These are phyloP conservation scores for Curvularia spicifera DNA, from an alignment of 2,329 filamentous ascomycete species.

Conservation along the genomic window DNA sequence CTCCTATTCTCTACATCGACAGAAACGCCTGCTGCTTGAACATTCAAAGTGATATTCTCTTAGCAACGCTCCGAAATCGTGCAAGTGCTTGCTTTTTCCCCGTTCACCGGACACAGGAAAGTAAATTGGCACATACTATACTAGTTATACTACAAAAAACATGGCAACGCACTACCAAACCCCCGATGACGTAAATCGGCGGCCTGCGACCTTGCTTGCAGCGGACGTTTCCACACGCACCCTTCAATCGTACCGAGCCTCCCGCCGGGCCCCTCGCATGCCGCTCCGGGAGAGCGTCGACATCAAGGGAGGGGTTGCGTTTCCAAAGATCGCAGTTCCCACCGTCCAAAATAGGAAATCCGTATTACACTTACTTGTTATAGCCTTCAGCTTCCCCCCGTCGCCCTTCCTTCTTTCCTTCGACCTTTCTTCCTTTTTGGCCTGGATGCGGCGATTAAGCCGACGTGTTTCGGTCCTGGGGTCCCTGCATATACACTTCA, in stretches of 20 bases:
- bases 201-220: neutral
- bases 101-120: neutral
- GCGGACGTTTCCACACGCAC: neutral
- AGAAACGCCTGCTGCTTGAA: neutral
- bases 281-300: neutral
- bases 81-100: neutral
- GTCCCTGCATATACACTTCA: conserved; percentile 30
- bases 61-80: conserved; percentile 1
- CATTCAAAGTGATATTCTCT: neutral
- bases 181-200: conserved; percentile 9
- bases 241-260: neutral
- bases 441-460: conserved; percentile 2
- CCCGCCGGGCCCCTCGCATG: neutral
- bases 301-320: conserved; percentile 1
- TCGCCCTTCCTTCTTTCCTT: too few species aligned
- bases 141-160: neutral
- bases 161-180: neutral
- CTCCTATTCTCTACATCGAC: neutral
- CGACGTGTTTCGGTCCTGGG: conserved; percentile 4
- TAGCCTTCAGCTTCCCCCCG: too few species aligned
- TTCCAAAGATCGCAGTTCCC: neutral
- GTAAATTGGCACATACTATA: too few species aligned
- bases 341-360: neutral
- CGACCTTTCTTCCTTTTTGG: neutral
- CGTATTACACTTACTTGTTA: neutral